phyloP scores from a whole-genome alignment of 805 yeast genomes.

The Tetrapisispora namnaoensis region DNA sequence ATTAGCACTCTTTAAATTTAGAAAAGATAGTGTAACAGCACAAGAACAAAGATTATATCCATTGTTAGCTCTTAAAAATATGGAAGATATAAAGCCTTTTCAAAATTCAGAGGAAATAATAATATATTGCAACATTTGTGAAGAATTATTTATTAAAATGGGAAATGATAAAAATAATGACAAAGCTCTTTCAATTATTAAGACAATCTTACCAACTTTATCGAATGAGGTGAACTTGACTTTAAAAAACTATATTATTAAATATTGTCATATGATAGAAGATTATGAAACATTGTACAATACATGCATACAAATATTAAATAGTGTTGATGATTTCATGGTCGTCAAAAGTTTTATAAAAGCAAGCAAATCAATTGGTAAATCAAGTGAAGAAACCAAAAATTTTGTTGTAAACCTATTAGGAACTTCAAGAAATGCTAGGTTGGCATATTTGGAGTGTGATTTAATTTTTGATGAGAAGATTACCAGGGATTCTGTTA shows the following conservation, averaged over 20 bases:
- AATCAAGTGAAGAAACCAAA: constrained; percentile 33
- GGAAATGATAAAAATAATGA: constrained; percentile 15
- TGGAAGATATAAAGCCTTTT: constrained; percentile 44
- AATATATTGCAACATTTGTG: constrained; percentile 45
- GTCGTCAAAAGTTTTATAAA: constrained; percentile 26
- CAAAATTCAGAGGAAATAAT: constrained; percentile 55
- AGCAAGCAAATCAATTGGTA: constrained; percentile 53
- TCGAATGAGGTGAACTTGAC: constrained; percentile 45
- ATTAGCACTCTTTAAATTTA: constrained; percentile 35
- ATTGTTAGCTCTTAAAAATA: constrained; percentile 47
- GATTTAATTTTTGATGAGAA: constrained; percentile 18
- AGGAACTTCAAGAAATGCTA: constrained; percentile 44
- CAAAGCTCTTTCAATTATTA: constrained; percentile 31
- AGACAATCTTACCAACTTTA: constrained; percentile 25
- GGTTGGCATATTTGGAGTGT: constrained; percentile 43
- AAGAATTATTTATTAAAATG: constrained; percentile 17
- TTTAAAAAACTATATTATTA: constrained; percentile 44
- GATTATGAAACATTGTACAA: constrained; percentile 37
- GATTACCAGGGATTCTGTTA: constrained; percentile 25
- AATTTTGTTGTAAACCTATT: constrained; percentile 19
- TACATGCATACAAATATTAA: constrained; percentile 38
- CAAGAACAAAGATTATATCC: constrained; percentile 47
- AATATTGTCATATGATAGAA: constrained; percentile 34
- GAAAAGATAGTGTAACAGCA: constrained; percentile 27
- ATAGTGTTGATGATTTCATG: constrained; percentile 58